Conservation (phyloP, 495 filamentous ascomycete species). For the Barbatosphaeria neglecta region DNA sequence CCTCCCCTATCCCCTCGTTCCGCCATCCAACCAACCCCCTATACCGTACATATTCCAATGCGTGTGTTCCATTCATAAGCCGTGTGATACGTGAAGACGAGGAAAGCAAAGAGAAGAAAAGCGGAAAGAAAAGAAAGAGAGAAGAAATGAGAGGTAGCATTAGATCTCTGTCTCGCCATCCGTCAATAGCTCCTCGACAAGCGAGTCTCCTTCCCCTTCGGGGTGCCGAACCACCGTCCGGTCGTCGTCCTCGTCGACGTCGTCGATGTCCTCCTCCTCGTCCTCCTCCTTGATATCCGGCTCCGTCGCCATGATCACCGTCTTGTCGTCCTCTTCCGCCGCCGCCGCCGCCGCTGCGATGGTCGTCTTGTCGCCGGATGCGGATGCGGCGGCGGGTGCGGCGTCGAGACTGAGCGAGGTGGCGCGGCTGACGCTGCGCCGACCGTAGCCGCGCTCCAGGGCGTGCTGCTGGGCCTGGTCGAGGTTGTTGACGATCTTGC, state of each 20-base stretch:
- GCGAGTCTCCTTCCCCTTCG: conserved; percentile 14
- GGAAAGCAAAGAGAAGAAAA: neutral
- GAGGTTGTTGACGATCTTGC: conserved; percentile 49
- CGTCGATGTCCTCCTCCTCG: conserved; percentile 16
- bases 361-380: conserved; percentile 11
- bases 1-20: no score
- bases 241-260: conserved; percentile 9
- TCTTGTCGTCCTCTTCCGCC: conserved; percentile 17
- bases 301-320: conserved; percentile 8
- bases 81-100: no score
- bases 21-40: no score
- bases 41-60: no score
- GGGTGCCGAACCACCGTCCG: conserved; percentile 7
- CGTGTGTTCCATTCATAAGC: no score
- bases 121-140: neutral
- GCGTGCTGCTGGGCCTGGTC: conserved; percentile 25
- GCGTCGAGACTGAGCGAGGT: conserved; percentile 15
- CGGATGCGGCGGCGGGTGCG: no score
- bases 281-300: conserved; percentile 25
- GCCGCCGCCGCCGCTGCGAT: conserved; percentile 5
- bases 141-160: conserved; percentile 4
- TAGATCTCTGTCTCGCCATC: conserved; percentile 35
- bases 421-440: conserved; percentile 25
- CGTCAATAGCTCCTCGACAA: conserved; percentile 33
- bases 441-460: conserved; percentile 15